Evolutionary conservation across 306 rosid genomes (phyloP).

Genomic region (Cucurbita maxima): DNA sequence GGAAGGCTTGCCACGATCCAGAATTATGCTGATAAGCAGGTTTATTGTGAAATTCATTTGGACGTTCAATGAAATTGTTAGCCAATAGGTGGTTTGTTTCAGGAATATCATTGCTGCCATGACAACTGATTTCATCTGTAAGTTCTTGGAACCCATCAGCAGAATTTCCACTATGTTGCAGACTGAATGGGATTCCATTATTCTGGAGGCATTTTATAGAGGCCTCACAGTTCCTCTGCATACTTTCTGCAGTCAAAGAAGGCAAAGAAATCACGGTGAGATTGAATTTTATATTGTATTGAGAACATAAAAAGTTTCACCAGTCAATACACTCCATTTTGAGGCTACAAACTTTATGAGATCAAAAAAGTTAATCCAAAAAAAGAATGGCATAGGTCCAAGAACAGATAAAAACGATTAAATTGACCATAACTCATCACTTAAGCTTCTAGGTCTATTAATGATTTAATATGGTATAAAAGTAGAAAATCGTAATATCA

Average conservation of each 20-base stretch:
- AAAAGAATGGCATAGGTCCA: too few relatives aligned
- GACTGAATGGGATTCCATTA: conserved; percentile 48
- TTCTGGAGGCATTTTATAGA: conserved; percentile 72
- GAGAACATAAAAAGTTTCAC: neutral
- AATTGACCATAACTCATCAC: neutral
- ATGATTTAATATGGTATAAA: neutral
- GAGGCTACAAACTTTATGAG: neutral
- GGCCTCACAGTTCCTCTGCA: conserved; percentile 73
- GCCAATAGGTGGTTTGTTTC: conserved; percentile 32
- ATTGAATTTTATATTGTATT: neutral
- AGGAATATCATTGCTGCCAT: conserved; percentile 38
- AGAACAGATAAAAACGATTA: neutral
- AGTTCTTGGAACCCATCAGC: conserved; percentile 31
- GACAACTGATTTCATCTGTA: conserved; percentile 31
- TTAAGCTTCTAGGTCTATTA: neutral
- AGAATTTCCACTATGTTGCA: conserved; percentile 44
- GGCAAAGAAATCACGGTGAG: neutral
- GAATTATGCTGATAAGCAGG: conserved; percentile 46
- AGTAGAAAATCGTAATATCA: neutral
- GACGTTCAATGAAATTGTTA: conserved; percentile 42
- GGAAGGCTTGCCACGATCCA: conserved; percentile 50
- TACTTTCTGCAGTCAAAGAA: conserved; percentile 46
- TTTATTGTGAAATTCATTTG: conserved; percentile 42
- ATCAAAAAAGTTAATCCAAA: too few relatives aligned
- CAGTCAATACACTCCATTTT: neutral